Conservation (phyloP, 2,329 filamentous ascomycete genomes). For the Magnaporthales sp. region DNA sequence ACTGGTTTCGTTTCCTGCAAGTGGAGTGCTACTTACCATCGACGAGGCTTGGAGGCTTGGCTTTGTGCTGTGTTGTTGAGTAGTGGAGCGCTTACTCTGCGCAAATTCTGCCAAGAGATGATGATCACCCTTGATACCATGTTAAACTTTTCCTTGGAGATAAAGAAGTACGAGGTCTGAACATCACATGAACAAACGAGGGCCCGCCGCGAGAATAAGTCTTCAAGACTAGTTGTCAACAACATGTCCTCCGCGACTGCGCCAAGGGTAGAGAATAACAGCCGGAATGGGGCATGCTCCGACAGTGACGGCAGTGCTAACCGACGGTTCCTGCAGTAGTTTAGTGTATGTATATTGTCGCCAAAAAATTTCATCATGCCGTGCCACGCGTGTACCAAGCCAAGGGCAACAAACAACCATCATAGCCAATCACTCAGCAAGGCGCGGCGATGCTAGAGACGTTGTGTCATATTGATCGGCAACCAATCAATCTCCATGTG, state of each 20-base stretch:
- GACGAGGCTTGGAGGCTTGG: neutral
- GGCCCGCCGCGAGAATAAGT: too few species aligned
- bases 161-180: neutral
- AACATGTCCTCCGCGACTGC: neutral
- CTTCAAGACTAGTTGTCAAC: neutral
- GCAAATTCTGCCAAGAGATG: neutral
- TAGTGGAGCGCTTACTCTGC: neutral
- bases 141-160: neutral
- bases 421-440: neutral
- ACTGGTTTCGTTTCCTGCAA: neutral
- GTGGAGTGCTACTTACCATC: neutral
- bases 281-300: neutral
- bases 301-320: neutral
- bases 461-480: neutral
- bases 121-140: neutral
- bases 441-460: neutral
- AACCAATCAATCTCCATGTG: neutral
- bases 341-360: too few species aligned
- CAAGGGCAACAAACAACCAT: neutral
- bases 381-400: neutral
- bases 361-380: neutral
- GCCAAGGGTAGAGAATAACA: neutral
- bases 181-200: neutral
- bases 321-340: neutral
- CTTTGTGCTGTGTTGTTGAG: neutral